Evolutionary conservation across 768 basidiomycete species (phyloP), one percentile per base, ranked within the genome.

Genomic region (Mycena kentingensis): DNA sequence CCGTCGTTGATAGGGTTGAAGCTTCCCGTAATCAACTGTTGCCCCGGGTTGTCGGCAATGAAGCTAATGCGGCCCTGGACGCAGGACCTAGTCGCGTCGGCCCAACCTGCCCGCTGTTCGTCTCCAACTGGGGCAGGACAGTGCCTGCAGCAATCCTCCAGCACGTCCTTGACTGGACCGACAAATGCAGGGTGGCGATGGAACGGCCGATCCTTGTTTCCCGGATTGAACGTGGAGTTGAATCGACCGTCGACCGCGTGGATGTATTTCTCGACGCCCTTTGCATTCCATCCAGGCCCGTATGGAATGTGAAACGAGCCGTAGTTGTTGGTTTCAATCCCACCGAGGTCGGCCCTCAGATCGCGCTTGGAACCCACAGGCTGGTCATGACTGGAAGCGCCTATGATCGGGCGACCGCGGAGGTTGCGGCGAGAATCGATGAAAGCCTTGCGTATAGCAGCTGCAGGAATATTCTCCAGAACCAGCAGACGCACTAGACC

Each of bases 171-270:
- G 61, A 80, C 74, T 0, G 75, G 80, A 5, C 84, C 83, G 52
- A 84, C 83, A 66, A 82, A 85, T 1, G 82, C 82, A 8, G 80
- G 77, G 56, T 85, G 83, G 24, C 82, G 80, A 69, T 86, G 83
- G 3, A 86, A 73, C 3, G 76, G 70, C 12, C 82, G 72, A 12
- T 72, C 75, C 55, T 83, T 80, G 66, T 85, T 84, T 68, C 81
- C 83, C 2, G 82, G 81, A 51, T 84, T 84, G 65, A 76, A 85
- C 1, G 80, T 79, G 3, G 82, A 82, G 51, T 81, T 81, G 80
- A 82, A 78, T 19, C 81, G 78, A 24, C 82, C 67, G 64, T 82
- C 81, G 34, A 81, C 82, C 60, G 79, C 76, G 61, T 79, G 83
- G 13, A 84, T 70, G 44, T 82, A 62, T 52, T 77, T 83, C 48